Base-by-base conservation (phyloP, 1,139 yeast genomes). In the Candida frijolesensis region DNA sequence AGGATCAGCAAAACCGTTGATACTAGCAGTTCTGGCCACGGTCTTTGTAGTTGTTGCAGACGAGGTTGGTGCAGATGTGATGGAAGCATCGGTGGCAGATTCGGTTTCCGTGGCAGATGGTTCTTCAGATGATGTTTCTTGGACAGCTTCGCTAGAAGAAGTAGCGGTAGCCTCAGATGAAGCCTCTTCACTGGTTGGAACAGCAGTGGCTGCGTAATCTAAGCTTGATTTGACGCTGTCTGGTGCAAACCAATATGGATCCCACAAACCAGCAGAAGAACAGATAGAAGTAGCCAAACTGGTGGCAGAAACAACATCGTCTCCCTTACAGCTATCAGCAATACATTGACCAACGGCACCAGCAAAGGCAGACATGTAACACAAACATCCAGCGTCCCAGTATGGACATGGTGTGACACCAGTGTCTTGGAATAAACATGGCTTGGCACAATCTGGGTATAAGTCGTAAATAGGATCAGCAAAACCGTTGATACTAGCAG, bases 241-340 rank as follows among this genome's bases (percentile, higher is more conserved):
- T 39, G 60, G 66, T 47, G 75, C 65, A 67, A 71, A 67, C 79
- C 79, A 76, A 49, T 54, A 63, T 46, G 67, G 67, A 33, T 70
- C 61, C 54, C 71, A 68, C 18, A 76, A 82, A 48, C 82, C 82
- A 27, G 71, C 81, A 15, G 57, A 56, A 39, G 66, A 57, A 59
- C 82, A 78, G 44, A 74, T 51, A 8, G 79, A 72, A 11, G 60
- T 58, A 30, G 80, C 82, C 54, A 71, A 62, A 25, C 68, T 58
- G 22, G 80, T 74, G 45, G 78, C 78, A 16, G 54, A 33, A 12
- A 51, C 63, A 39, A 78, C 76, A 45, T 74, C 76, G 3, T 55
- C 42, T 45, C 79, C 80, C 15, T 60, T 39, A 55, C 74, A 70
- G 29, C 54, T 54, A 4, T 54, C 46, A 44, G 70, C 71, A 50